Evolutionary conservation across 1,139 yeast genomes (phyloP), one percentile per base, ranked within the genome.

Genomic region (Kodamaea plutei): DNA sequence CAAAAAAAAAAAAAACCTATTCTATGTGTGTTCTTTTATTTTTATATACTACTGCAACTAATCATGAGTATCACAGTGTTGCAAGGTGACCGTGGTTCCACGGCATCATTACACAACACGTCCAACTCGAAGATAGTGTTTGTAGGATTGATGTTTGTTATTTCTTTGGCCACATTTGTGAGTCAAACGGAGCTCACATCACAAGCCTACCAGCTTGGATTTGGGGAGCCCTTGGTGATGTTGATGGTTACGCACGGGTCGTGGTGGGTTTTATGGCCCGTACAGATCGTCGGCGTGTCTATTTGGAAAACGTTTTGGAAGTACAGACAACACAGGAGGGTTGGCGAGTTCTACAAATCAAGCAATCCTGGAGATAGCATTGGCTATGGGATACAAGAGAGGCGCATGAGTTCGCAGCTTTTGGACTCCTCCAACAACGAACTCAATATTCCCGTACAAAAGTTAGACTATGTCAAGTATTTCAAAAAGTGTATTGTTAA

Each of bases 111-210:
- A 20, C 36, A 40, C 22, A 35, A 37, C 12, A 44, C 52, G 2
- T 50, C 55, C 19, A 36, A 36, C 28, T 38, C 50, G 26, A 79
- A 78, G 48, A 49, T 79, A 23, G 42, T 61, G 6, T 73, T 75
- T 37, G 82, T 87, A 3, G 65, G 69, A 3, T 50, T 67, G 2
- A 70, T 88, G 6, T 77, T 85, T 37, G 29, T 76, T 4, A 40
- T 79, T 6, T 79, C 93, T 4, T 55, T 85, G 41, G 45, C 74
- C 5, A 53, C 87, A 6, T 87, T 85, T 56, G 88, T 85, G 2
- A 50, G 71, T 6, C 95, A 85, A 52, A 85, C 95, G 0, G 95
- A 85, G 54, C 64, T 80, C 39, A 85, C 95, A 1, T 75, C 88
- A 4, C 80, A 79, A 36, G 69, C 85, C 5, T 83, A 85, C 47